phyloP scores from a whole-genome alignment of 2,329 filamentous ascomycete genomes.

The Raffaelea albimanens region DNA sequence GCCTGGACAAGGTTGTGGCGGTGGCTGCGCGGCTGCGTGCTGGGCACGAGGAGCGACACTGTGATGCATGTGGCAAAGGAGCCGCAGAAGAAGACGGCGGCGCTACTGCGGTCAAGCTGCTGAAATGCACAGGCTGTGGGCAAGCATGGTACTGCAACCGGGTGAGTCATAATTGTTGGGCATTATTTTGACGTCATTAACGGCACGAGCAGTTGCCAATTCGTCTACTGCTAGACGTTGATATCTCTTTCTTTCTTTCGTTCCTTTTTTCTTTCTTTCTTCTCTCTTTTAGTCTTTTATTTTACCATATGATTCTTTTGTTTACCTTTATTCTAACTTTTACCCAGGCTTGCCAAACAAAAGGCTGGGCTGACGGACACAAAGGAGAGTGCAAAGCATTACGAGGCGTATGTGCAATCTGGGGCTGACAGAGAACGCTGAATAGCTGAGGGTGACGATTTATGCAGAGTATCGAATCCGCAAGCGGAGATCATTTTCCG shows the following conservation, averaged over 20 bases:
- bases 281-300: too few relatives aligned
- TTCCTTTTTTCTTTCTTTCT: too few relatives aligned
- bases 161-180: too few relatives aligned
- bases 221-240: too few relatives aligned
- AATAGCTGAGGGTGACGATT: not conserved
- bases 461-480: not conserved
- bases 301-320: too few relatives aligned
- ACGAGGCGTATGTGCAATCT: slow-evolving; percentile 28
- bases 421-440: slow-evolving; percentile 10
- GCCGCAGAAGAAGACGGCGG: slow-evolving; percentile 3
- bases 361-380: slow-evolving; percentile 32
- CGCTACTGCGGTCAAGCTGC: slow-evolving; percentile 17
- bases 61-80: slow-evolving; percentile 6
- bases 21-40: slow-evolving; percentile 12
- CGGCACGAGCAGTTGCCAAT: too few relatives aligned
- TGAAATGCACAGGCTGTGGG: slow-evolving; percentile 33
- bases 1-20: slow-evolving; percentile 20
- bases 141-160: slow-evolving; percentile 36
- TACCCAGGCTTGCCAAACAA: slow-evolving; percentile 32
- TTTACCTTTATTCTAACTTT: too few relatives aligned
- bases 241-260: too few relatives aligned
- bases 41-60: not conserved
- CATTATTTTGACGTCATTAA: not conserved
- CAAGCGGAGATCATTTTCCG: not conserved
- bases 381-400: slow-evolving; percentile 34